Evolutionary conservation across 306 rosid species (phyloP), one percentile per base, ranked within the genome.

Genomic region (Vigna trinervia): DNA sequence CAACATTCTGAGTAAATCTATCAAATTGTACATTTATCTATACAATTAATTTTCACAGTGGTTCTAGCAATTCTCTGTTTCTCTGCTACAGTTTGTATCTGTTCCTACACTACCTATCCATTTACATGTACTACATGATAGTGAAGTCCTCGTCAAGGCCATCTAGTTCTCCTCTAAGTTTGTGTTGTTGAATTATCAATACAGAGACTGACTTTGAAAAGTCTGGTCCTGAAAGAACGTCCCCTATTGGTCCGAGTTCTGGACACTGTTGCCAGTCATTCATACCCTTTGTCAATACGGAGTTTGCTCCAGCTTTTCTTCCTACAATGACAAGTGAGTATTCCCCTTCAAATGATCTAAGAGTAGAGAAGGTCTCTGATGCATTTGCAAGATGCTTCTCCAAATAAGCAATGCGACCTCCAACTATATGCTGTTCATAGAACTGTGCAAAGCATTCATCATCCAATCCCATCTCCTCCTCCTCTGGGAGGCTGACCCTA

Each of bases 221-320:
- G 51, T 90, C 98, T 15, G 97, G 86, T 15, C 97, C 97, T 0
- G 98, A 89, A 64, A 95, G 97, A 78, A 95, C 92, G 73, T 95
- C 98, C n/a, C 98, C 98, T 2, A 95, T 85, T 0, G 97, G 96
- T 56, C 98, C 98, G 13, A 95, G 51, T 84, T 95, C 97, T 0
- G 98, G 98, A 52, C 97, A 90, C 12, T 90, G 97, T 78, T 95
- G 93, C 98, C 97, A 95, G 12, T 92, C 98, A 28, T 83, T 92
- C 98, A 95, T 95, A 5, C 97, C 97, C 15, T 80, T 81, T 3
- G 97, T 95, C 79, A 95, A 75, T 38, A 86, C 51, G 0, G 98
- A 88, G 77, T 95, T 92, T 28, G 87, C 85, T 38, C 93, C 85
- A 15, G 93, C 93, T 39, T 96, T 97, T 81, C 88, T 80, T 58